Conservation (phyloP, 768 basidiomycete genomes). For the Tremella mesenterica region DNA sequence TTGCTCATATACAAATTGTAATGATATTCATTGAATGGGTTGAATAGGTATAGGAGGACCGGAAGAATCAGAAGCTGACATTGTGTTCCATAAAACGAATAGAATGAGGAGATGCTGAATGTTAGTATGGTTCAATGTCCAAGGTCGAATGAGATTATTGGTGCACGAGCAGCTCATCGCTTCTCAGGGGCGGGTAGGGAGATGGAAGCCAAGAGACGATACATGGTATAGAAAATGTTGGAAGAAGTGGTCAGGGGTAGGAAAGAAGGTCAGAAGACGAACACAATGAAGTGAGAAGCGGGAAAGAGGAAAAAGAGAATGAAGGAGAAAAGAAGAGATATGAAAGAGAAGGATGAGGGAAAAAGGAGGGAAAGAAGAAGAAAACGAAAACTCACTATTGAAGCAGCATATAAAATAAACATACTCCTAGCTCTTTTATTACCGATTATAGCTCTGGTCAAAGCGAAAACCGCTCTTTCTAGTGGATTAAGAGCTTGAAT, state of each 20-base stretch:
- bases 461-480: constrained; percentile 73
- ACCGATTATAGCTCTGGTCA: constrained; percentile 78
- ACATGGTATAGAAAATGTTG: too few relatives aligned
- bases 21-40: constrained; percentile 8
- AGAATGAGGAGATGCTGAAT: constrained; percentile 35
- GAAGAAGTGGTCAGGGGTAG: too few relatives aligned
- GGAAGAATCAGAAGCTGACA: constrained; percentile 36
- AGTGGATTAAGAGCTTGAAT: constrained; percentile 84
- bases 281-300: too few relatives aligned
- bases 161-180: not conserved
- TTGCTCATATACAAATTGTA: not conserved
- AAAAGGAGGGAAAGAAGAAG: not conserved
- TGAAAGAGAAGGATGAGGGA: too few relatives aligned
- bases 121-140: not conserved
- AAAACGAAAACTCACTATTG: constrained; percentile 26
- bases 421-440: constrained; percentile 81
- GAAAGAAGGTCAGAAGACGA: too few relatives aligned
- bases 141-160: not conserved
- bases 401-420: constrained; percentile 72
- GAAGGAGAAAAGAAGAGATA: too few relatives aligned
- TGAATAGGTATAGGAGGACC: constrained; percentile 25
- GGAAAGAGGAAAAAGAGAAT: too few relatives aligned
- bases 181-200: too few relatives aligned
- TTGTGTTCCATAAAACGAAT: constrained; percentile 41
- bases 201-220: too few relatives aligned